Percentiles rank a stretch among this genome's conserved stretches.
Evolutionary conservation across 2,329 filamentous ascomycete species (phyloP).

Genomic region (Penicillium sp.): DNA sequence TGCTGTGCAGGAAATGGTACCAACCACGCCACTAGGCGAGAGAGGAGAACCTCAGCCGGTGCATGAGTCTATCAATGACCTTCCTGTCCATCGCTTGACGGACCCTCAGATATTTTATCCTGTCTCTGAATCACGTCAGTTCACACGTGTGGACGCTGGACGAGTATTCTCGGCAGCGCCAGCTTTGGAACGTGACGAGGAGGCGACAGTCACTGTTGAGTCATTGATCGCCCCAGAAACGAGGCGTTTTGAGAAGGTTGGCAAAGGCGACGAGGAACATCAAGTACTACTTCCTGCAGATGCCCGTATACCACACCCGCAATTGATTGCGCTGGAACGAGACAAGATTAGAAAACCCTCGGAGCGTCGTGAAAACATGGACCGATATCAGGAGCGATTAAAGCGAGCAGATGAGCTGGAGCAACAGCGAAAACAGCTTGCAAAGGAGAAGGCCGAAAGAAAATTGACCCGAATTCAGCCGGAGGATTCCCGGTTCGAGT

Average conservation of each 20-base stretch:
- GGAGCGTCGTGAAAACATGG: slow-evolving; percentile 28
- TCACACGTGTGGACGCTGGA: slow-evolving; percentile 63
- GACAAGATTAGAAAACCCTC: slow-evolving; percentile 37
- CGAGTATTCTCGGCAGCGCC: slow-evolving; percentile 54
- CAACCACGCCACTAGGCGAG: slow-evolving; percentile 53
- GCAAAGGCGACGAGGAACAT: slow-evolving; percentile 40
- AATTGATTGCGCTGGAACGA: slow-evolving; percentile 50
- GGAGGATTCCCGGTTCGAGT: slow-evolving; percentile 54
- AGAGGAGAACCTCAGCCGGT: slow-evolving; percentile 34
- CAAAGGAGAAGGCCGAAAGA: slow-evolving; percentile 42
- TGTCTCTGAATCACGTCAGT: slow-evolving; percentile 59
- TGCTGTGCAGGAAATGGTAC: slow-evolving; percentile 76
- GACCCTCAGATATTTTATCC: slow-evolving; percentile 59
- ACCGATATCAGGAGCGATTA: slow-evolving; percentile 44
- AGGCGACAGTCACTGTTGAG: slow-evolving; percentile 22
- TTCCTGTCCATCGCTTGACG: slow-evolving; percentile 55
- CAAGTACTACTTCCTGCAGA: slow-evolving; percentile 59
- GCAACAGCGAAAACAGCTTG: slow-evolving; percentile 35
- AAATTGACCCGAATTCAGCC: slow-evolving; percentile 42
- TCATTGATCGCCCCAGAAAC: slow-evolving; percentile 31
- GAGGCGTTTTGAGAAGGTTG: slow-evolving; percentile 37
- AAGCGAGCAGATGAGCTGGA: slow-evolving; percentile 37
- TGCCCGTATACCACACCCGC: slow-evolving; percentile 60
- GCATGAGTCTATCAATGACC: slow-evolving; percentile 63
- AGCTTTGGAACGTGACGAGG: slow-evolving; percentile 26